phyloP scores from a whole-genome alignment of 2,329 filamentous ascomycete genomes.

The Didymella glomerata region DNA sequence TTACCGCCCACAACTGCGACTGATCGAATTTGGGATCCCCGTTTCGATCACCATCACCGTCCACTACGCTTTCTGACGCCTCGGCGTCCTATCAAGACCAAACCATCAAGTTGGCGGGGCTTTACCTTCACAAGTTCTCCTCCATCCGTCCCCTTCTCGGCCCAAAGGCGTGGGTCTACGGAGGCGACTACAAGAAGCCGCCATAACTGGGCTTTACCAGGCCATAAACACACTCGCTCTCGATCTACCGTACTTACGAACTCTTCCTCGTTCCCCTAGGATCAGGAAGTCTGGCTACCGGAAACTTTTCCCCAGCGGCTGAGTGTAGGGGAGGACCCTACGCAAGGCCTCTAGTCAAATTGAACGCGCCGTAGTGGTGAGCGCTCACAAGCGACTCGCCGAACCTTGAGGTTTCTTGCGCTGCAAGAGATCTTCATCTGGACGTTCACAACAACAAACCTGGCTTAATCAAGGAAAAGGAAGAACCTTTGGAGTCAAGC shows the following conservation, averaged over 20 bases:
- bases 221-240: slow-evolving; percentile 22
- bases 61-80: slow-evolving; percentile 43
- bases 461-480: slow-evolving; percentile 34
- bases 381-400: slow-evolving; percentile 64
- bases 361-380: slow-evolving; percentile 61
- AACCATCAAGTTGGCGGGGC: slow-evolving; percentile 94
- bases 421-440: slow-evolving; percentile 35
- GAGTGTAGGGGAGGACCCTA: slow-evolving; percentile 58
- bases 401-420: slow-evolving; percentile 41
- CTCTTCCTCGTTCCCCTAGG: slow-evolving; percentile 35
- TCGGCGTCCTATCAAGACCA: slow-evolving; percentile 53
- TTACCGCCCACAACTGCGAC: slow-evolving; percentile 35
- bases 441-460: slow-evolving; percentile 27
- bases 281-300: slow-evolving; percentile 41
- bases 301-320: slow-evolving; percentile 43
- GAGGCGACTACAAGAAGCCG: slow-evolving; percentile 91
- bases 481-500: slow-evolving; percentile 28
- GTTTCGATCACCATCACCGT: slow-evolving; percentile 32
- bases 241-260: slow-evolving; percentile 26
- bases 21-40: slow-evolving; percentile 33
- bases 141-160: slow-evolving; percentile 89
- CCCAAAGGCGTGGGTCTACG: slow-evolving; percentile 93
- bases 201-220: slow-evolving; percentile 78
- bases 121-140: slow-evolving; percentile 74
- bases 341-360: slow-evolving; percentile 59